phyloP scores from a whole-genome alignment of 352 stramenopile species.

The Phytophthora palmivora region DNA sequence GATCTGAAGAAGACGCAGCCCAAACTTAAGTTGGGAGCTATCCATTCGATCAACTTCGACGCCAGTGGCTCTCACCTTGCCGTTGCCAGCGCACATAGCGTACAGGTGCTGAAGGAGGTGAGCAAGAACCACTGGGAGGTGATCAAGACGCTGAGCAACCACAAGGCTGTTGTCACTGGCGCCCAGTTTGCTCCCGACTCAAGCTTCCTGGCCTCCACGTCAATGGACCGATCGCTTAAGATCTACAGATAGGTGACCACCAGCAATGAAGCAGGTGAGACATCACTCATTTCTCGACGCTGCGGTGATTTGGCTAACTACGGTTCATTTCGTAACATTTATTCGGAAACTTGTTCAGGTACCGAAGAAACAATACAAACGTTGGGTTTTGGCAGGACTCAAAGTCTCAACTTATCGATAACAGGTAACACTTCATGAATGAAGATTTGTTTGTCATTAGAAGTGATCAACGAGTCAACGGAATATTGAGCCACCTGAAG shows the following conservation, averaged over 20 bases:
- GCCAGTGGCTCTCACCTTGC: slow-evolving; percentile 64
- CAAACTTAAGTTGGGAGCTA: slow-evolving; percentile 49
- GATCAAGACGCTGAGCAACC: slow-evolving; percentile 66
- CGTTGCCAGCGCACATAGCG: slow-evolving; percentile 46
- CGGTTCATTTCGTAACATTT: slow-evolving; percentile 19
- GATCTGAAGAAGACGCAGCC: slow-evolving; percentile 49
- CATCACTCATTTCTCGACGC: slow-evolving; percentile 4
- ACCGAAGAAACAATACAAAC: slow-evolving; percentile 30
- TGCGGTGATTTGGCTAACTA: slow-evolving; percentile 12
- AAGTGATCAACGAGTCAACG: slow-evolving; percentile 27
- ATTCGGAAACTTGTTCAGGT: slow-evolving; percentile 16
- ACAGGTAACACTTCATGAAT: slow-evolving; percentile 19
- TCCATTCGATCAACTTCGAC: slow-evolving; percentile 70
- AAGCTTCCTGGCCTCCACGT: slow-evolving; percentile 70
- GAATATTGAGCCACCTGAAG: slow-evolving; percentile 31
- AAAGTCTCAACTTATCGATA: slow-evolving; percentile 4
- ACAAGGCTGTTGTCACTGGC: slow-evolving; percentile 73
- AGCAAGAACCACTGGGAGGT: slow-evolving; percentile 73
- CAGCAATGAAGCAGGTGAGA: slow-evolving; percentile 19
- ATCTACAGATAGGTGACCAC: slow-evolving; percentile 58
- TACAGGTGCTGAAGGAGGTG: slow-evolving; percentile 68
- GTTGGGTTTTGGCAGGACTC: slow-evolving; percentile 11
- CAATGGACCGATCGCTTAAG: slow-evolving; percentile 83
- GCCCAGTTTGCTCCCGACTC: slow-evolving; percentile 66
- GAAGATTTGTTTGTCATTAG: slow-evolving; percentile 26